Base-by-base conservation (phyloP, 2,329 filamentous ascomycete genomes). In the Fusarium albidum region DNA sequence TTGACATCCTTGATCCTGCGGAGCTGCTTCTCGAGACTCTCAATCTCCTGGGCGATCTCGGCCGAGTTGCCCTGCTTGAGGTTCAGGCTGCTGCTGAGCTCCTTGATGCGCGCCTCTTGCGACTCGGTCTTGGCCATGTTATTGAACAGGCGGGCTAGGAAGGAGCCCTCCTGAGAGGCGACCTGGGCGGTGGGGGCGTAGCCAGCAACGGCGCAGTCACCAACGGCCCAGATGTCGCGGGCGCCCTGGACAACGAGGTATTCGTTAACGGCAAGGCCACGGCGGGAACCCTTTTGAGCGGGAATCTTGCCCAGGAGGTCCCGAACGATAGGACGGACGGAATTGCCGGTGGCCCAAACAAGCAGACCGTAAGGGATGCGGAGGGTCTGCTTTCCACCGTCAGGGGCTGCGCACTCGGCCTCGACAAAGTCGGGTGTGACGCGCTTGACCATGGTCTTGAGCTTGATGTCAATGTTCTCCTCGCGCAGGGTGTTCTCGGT, bases 401-500 rank as follows among this genome's bases (percentile, higher is more conserved):
- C 91, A 14, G 93, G 88, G 45, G 86, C 84, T 49, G 86, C 88
- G 43, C 87, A 85, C 75, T 96, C 91, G 62, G 94, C 95, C 79
- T 98, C 92, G 69, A 99, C 94, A 71, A 86, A 88, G 77, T 90
- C 96, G 69, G 95, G 89, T 27, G 92, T 96, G 55, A 99, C 95
- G 58, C 90, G 93, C 84, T 98, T 98, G 74, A 99, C 95, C 88
- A 96, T 96, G 64, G 95, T 98, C 86, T 98, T 98, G 68, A 95
- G 96, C 77, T 91, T 90, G 78, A 99, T 96, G 67, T 91, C 88
- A 72, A 99, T 99, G 72, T 92, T 93, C 78, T 99, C 95, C 81
- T 99, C 95, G 79, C 96, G 95, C 82, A 99, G 96, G 39, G 94
- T 97, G 77, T 93, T 94, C 80, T 99, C 95, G 67, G 95, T 99